Conservation (phyloP, 1,139 yeast genomes). For the Pichia sp. region DNA sequence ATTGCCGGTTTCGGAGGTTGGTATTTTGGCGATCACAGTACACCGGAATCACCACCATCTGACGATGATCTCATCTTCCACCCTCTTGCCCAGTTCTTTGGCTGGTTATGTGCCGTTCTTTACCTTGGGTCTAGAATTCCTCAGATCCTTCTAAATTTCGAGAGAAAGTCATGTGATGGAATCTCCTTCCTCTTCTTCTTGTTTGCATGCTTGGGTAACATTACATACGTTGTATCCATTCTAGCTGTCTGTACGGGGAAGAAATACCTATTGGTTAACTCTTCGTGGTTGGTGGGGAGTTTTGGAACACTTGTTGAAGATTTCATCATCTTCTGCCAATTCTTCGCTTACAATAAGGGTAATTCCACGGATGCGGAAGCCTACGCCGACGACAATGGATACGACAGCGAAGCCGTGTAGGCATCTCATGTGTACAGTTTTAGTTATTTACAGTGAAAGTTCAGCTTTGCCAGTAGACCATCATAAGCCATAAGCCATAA, state of each 20-base stretch:
- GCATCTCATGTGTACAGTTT: no score
- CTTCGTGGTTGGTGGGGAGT: conserved; percentile 91
- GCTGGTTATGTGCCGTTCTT: conserved; percentile 83
- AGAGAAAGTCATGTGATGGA: conserved; percentile 88
- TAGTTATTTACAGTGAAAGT: no score
- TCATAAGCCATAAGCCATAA: no score
- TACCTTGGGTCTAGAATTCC: conserved; percentile 89
- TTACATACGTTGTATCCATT: conserved; percentile 82
- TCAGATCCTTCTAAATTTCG: conserved; percentile 73
- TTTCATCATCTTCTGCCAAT: conserved; percentile 78
- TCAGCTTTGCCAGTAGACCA: no score
- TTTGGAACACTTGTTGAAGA: conserved; percentile 83
- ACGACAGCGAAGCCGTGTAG: no score
- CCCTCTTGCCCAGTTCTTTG: conserved; percentile 77
- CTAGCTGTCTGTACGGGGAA: conserved; percentile 66
- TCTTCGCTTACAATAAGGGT: conserved; percentile 58
- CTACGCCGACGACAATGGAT: no score
- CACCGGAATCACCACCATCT: conserved; percentile 18
- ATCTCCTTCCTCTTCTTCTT: conserved; percentile 85
- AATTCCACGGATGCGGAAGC: conserved; percentile 10
- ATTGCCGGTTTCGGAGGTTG: conserved; percentile 81
- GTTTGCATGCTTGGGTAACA: conserved; percentile 88
- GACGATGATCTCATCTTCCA: conserved; percentile 47
- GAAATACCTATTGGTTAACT: conserved; percentile 67
- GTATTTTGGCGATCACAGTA: conserved; percentile 39